Evolutionary conservation across 805 yeast species (phyloP), one percentile per base, ranked within the genome.

Genomic region (Zygosaccharomyces gambellarensis): DNA sequence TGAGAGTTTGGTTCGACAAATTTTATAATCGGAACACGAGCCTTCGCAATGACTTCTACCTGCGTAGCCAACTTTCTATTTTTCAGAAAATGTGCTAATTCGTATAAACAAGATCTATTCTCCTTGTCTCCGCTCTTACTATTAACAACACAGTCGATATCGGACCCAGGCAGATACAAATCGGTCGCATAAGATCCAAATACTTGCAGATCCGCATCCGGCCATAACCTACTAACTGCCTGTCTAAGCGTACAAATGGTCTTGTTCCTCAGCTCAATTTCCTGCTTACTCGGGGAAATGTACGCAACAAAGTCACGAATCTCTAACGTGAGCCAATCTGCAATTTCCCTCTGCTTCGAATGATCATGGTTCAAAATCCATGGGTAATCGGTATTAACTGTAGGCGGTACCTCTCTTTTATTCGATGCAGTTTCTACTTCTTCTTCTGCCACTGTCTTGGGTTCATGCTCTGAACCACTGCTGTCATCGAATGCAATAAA

Each of bases 141-240:
- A 3, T 83, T 73, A 29, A 94, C 78, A 38, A 90, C 97, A 82
- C 92, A 82, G 67, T 92, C 99, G 22, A 92, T 89, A 72, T 92
- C 99, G 0, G 97, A 88, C 2, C 96, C 96, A 0, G 98, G 98
- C n/a, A 92, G 73, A 61, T 90, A 92, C 51, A 92, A 71, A 62
- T 90, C 97, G 0, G 97, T 90, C 0, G 98, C 97, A 65, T 80
- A 87, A 0, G 97, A 90, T 0, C 99, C 99, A 71, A 94, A 92
- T 5, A 90, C 95, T 54, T 84, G 85, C 3, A 87, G 79, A 48
- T 83, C 85, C 14, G 92, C 82, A 52, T 81, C 86, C 1, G 81
- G 81, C 97, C 97, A 92, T 47, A 83, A 71, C 5, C 68, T 64
- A 3, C 71, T 68, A 3, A 79, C 77, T 0, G 79, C 75, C 3